phyloP scores from a whole-genome alignment of 129 eudicot species.

The Chrysanthemum makinoi region DNA sequence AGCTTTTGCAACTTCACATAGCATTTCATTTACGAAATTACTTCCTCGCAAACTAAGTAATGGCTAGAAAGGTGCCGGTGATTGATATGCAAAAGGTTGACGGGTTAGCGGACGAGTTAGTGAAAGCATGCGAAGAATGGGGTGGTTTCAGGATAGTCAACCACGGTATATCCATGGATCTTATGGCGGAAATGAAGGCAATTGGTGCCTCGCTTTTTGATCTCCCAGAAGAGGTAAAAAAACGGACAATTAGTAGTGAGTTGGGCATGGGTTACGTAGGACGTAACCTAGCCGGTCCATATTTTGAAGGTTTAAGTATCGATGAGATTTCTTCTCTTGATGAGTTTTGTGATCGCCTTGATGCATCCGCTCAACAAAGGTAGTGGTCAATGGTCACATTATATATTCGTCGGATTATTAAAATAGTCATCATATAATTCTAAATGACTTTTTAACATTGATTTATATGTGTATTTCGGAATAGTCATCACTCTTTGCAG shows the following conservation, averaged over 20 bases:
- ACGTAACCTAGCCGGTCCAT: constrained; percentile 17
- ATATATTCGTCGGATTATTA: too few relatives aligned
- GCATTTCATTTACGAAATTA: too few relatives aligned
- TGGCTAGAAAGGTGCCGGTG: constrained; percentile 25
- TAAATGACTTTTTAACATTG: too few relatives aligned
- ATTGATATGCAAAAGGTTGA: constrained; percentile 44
- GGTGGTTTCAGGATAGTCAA: constrained; percentile 61
- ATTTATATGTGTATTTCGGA: too few relatives aligned
- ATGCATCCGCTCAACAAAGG: background rate
- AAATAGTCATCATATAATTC: too few relatives aligned
- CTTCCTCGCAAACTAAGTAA: too few relatives aligned
- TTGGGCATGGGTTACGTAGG: constrained; percentile 45
- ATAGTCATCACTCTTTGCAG: too few relatives aligned
- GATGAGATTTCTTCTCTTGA: background rate
- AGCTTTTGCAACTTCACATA: too few relatives aligned
- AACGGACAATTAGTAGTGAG: constrained; percentile 8
- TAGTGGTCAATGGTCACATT: background rate
- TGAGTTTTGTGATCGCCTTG: constrained; percentile 4
- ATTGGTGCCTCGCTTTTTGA: constrained; percentile 36
- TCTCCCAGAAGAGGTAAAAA: constrained; percentile 44
- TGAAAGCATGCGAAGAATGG: constrained; percentile 46
- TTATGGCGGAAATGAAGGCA: constrained; percentile 59
- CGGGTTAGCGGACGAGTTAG: constrained; percentile 25
- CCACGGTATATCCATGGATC: constrained; percentile 35
- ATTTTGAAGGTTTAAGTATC: background rate